Percentiles rank a stretch among this genome's conserved stretches.
phyloP scores from a whole-genome alignment of 75 land plant genomes.

The Picea sitchensis region DNA sequence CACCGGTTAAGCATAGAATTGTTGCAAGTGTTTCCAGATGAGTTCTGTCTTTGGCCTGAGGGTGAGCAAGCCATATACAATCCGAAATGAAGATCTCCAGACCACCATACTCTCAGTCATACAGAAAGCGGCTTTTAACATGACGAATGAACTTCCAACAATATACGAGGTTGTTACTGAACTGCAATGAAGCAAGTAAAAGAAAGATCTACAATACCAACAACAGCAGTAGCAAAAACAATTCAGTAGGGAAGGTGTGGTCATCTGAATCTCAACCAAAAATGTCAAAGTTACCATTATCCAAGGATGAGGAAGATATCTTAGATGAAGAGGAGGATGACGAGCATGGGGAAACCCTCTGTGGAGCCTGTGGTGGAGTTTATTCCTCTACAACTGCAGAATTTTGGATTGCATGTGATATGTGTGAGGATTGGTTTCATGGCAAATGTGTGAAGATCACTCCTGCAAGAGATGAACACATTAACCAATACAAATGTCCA shows the following conservation, averaged over 20 bases:
- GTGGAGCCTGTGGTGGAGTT: constrained; percentile 49
- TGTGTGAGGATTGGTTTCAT: constrained; percentile 64
- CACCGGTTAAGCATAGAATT: constrained; percentile 36
- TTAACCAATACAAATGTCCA: constrained; percentile 71
- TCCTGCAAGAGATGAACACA: constrained; percentile 64
- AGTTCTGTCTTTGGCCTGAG: too few species aligned
- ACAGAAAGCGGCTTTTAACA: too few species aligned
- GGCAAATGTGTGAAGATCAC: constrained; percentile 68
- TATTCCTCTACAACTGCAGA: constrained; percentile 34
- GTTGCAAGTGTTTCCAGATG: constrained; percentile 10
- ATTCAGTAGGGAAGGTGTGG: too few species aligned
- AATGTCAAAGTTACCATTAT: constrained; percentile 15
- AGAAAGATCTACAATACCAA: too few species aligned
- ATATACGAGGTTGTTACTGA: too few species aligned
- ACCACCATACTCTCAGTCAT: too few species aligned
- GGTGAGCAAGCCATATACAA: too few species aligned
- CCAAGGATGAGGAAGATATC: constrained; percentile 27
- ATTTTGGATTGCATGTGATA: constrained; percentile 69
- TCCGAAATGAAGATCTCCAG: too few species aligned
- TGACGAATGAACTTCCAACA: too few species aligned
- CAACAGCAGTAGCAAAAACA: too few species aligned
- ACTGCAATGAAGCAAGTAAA: too few species aligned
- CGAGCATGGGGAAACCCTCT: constrained; percentile 48
- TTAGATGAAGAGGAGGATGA: constrained; percentile 42
- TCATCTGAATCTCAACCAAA: constrained; percentile 4